Evolutionary conservation across 768 basidiomycete species (phyloP).

Genomic region (Termitomyces heimii): DNA sequence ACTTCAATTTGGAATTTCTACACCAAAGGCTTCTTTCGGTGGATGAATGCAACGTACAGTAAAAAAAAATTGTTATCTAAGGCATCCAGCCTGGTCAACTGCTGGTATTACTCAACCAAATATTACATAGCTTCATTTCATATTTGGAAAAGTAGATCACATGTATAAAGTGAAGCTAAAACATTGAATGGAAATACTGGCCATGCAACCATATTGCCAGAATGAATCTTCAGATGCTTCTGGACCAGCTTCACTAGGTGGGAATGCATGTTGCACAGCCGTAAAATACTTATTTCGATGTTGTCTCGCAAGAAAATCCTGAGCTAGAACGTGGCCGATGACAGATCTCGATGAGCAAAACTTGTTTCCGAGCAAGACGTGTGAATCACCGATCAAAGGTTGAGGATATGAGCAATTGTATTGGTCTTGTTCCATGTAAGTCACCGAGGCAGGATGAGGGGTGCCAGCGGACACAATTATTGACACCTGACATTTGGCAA

Average conservation of each 20-base stretch:
- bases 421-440: no score
- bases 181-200: background rate
- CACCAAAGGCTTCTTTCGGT: background rate
- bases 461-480: no score
- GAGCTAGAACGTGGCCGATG: background rate
- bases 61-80: background rate
- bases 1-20: background rate
- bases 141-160: background rate
- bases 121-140: background rate
- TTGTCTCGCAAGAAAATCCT: background rate
- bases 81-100: background rate
- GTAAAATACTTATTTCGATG: background rate
- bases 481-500: no score
- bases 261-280: background rate
- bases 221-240: background rate
- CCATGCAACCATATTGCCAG: background rate
- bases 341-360: background rate
- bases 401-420: background rate
- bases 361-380: background rate
- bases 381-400: background rate
- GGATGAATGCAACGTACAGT: background rate
- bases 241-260: background rate
- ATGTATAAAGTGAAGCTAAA: background rate
- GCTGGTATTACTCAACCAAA: background rate
- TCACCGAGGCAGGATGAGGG: no score